Percentiles rank a stretch among this genome's conserved stretches.
Conservation (phyloP, 2,329 filamentous ascomycete genomes). For the Colletotrichum somersetense region DNA sequence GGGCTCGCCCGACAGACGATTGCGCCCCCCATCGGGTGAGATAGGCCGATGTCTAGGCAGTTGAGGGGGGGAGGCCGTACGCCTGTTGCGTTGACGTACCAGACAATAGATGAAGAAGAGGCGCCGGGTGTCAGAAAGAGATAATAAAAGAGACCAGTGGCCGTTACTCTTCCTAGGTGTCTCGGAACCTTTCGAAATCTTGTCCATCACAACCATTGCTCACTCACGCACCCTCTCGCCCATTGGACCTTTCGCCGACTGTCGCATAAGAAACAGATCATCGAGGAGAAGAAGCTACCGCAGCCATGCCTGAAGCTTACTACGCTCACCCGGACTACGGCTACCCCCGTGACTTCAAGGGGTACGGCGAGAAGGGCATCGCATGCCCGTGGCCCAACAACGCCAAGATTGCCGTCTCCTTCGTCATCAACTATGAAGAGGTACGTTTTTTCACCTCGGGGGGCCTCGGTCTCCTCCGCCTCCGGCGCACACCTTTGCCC, state of each 20-base stretch:
- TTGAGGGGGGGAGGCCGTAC: not conserved
- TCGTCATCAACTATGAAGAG: slow-evolving; percentile 61
- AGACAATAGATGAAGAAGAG: not conserved
- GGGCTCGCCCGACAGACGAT: not conserved
- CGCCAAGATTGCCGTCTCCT: slow-evolving; percentile 58
- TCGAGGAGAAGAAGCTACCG: not conserved
- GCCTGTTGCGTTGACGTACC: slow-evolving; percentile 10
- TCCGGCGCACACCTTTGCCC: too few relatives aligned
- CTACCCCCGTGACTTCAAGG: slow-evolving; percentile 51
- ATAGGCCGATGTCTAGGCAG: slow-evolving; percentile 6
- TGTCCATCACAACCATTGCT: not conserved
- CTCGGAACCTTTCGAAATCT: not conserved
- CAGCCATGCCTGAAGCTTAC: slow-evolving; percentile 47
- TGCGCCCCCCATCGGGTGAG: not conserved
- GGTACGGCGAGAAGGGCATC: slow-evolving; percentile 56
- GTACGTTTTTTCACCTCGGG: slow-evolving; percentile 41
- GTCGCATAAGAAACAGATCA: too few relatives aligned
- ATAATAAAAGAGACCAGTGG: too few relatives aligned
- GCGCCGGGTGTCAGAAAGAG: not conserved
- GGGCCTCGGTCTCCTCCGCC: not conserved
- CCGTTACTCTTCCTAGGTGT: not conserved
- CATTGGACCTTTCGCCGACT: too few relatives aligned
- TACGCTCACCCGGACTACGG: slow-evolving; percentile 48
- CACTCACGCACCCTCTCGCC: too few relatives aligned
- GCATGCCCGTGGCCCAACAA: slow-evolving; percentile 54